Conservation (phyloP, 345 rosid species). For the Lepidium africanum region DNA sequence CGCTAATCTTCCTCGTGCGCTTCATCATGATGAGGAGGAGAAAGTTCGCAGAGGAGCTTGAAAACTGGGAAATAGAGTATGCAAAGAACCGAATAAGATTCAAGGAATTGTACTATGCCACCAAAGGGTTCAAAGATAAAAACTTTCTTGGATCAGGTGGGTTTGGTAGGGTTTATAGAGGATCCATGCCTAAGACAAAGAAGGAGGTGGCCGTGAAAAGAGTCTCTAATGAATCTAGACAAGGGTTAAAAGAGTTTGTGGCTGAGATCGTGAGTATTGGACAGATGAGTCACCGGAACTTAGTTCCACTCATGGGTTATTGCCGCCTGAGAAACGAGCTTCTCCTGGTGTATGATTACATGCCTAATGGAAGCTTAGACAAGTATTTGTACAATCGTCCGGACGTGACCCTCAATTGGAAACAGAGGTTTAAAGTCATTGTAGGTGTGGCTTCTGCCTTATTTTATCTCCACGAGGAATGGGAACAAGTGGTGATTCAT, state of each 20-base stretch:
- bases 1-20: not conserved
- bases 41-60: constrained; percentile 51
- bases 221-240: constrained; percentile 55
- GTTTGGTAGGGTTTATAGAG: constrained; percentile 63
- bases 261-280: constrained; percentile 74
- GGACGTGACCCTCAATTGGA: constrained; percentile 46
- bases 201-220: constrained; percentile 62
- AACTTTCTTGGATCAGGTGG: constrained; percentile 68
- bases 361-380: constrained; percentile 90
- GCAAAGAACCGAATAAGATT: constrained; percentile 55
- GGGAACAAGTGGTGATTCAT: constrained; percentile 75
- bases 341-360: constrained; percentile 68
- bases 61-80: constrained; percentile 62
- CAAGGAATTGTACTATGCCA: constrained; percentile 57
- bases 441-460: constrained; percentile 68
- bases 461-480: constrained; percentile 69
- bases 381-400: constrained; percentile 48
- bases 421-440: constrained; percentile 54
- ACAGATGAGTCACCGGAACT: constrained; percentile 65
- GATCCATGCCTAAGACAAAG: constrained; percentile 36
- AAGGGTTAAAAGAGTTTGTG: constrained; percentile 71
- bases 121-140: constrained; percentile 47
- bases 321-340: constrained; percentile 56
- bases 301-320: constrained; percentile 75
- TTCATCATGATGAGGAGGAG: constrained; percentile 28